Base-by-base conservation (phyloP, 1,284 basidiomycete genomes). In the Ceraceosorus guamensis region DNA sequence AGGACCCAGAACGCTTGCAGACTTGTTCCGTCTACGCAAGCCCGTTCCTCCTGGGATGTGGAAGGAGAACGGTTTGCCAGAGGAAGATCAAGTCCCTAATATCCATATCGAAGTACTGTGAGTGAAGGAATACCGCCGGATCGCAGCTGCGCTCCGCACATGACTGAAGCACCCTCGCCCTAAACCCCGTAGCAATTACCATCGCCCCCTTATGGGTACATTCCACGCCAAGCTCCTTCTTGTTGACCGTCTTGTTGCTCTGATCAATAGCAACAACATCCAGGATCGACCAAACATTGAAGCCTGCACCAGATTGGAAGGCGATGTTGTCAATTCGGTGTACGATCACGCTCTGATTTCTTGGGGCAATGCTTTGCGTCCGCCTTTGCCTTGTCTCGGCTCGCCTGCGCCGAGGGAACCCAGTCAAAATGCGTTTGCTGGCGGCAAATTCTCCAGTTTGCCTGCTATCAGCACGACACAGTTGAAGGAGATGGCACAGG, bases 201-300 rank as follows among this genome's bases (percentile, higher is more conserved):
- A 75, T 45, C 66, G 70, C 14, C 71, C 73, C 7, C 57, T 73
- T 30, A 66, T 74, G 49, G 86, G 86, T 34, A 88, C 86, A 0
- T 89, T 88, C 77, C 87, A 89, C 67, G 83, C 84, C 46, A 88
- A 89, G 73, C 87, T 86, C 61, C 79, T 87, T 71, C 79, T 88
- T 53, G 83, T 88, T 7, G 87, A 89, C 68, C 81, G 87, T 14
- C 84, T 83, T 63, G 80, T 87, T 33, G 87, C 84, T 0, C 77
- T 87, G 55, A 77, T 89, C 63, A 86, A 86, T 75, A 83, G 82
- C 56, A 87, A 87, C 77, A 88, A 88, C 61, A 86, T 88, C 52
- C 87, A 87, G 74, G 76, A 78, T 57, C 74, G 77, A 3, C 77
- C 77, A 44, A 78, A 78, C 51, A 56, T 78, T 37, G 77, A 78